A percentile compares a stretch with the other conserved stretches of the same genome.
phyloP scores from a whole-genome alignment of 305 asterid species.

The Fraxinus greggii region DNA sequence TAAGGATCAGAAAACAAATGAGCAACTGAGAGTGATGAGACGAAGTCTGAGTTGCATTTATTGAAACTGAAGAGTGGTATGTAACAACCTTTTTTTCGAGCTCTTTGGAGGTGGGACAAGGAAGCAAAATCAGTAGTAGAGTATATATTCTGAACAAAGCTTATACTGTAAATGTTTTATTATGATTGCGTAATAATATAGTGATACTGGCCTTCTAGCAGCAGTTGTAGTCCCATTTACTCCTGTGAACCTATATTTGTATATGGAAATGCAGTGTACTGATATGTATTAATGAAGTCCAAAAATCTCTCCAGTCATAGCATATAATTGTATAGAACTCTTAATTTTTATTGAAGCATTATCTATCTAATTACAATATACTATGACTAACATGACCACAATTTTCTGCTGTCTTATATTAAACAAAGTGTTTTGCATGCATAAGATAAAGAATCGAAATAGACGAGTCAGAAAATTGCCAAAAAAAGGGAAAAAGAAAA shows the following conservation, averaged over 20 bases:
- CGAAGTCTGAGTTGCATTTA: constrained; percentile 43
- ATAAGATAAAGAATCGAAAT: background rate
- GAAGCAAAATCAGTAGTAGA: background rate
- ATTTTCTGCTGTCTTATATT: background rate
- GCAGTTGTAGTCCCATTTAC: background rate
- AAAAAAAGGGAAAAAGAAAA: background rate
- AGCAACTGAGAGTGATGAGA: constrained; percentile 40
- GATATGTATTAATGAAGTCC: background rate
- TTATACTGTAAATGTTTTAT: background rate
- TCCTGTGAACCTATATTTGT: background rate
- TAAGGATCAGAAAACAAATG: constrained; percentile 40
- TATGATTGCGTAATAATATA: background rate
- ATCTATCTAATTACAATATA: background rate
- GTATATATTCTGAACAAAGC: background rate
- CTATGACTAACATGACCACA: background rate
- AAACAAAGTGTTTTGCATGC: background rate
- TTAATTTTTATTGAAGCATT: background rate
- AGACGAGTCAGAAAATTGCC: background rate
- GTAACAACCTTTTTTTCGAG: background rate
- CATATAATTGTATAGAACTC: background rate
- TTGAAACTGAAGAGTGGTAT: constrained; percentile 14
- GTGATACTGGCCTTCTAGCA: background rate
- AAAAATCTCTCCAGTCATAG: background rate
- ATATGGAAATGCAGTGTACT: background rate
- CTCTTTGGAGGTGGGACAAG: background rate